Evolutionary conservation across 2,329 filamentous ascomycete genomes (phyloP), one percentile per base, ranked within the genome.

Genomic region (Sodiomyces alkalinus): DNA sequence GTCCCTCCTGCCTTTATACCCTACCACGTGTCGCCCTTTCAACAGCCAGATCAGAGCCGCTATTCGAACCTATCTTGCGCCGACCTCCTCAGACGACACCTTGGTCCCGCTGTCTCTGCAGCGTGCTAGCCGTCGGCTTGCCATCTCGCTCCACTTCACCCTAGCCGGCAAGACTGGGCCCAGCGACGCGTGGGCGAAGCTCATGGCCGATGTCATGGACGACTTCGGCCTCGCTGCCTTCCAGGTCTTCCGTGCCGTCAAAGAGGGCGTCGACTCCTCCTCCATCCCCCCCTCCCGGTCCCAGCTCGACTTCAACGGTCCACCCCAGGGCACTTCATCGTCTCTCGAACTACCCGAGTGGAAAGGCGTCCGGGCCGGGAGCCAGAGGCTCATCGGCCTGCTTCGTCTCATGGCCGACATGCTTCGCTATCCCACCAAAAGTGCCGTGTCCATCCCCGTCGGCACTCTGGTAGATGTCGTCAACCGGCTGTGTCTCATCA

Each of bases 221-320:
- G 64, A 70, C 20, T 64, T 74, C 11, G 85, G 94, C 42, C 52
- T 56, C 15, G 79, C 80, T 1, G 72, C 79, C 22, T 78, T 92
- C 42, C 68, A 75, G 37, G 63, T 92, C 1, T 80, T 93, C 43
- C 73, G 86, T 27, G 74, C 76, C 7, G 66, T 93, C 1, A 55
- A 79, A 8, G 86, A 94, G 47, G 77, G 81, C 22, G 90, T 83
- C 79, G 73, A 86, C 41, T 72, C 82, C 1, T 72, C 82, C 1
- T 62, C 63, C 3, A 58, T 66, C 18, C 66, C 61, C 4, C 64
- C 66, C 36, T 45, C 45, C 7, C 47, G 50, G 23, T 49, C 61
- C 28, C 41, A 41, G 4, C 51, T 64, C 19, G 53, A 61, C 30
- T 48, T 59, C 12, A 47, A 48, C 5, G 60, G 62, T 14, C 58